Conservation (phyloP, 768 basidiomycete genomes). For the Collybia sp. region DNA sequence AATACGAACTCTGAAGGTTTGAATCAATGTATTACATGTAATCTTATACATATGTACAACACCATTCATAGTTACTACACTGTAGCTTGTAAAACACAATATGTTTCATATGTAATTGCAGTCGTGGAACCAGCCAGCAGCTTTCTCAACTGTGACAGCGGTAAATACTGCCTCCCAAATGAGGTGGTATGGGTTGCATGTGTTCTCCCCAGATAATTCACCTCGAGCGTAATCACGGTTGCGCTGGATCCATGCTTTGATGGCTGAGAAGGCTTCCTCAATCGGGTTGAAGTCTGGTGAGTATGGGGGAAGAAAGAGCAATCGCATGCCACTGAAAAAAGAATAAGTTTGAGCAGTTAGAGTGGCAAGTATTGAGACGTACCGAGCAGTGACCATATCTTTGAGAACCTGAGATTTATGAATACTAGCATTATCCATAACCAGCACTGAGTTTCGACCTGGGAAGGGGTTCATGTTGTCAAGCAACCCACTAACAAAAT, state of each 20-base stretch:
- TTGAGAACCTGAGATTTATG: slow-evolving; percentile 7
- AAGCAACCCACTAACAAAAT: slow-evolving; percentile 28
- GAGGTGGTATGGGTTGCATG: slow-evolving; percentile 15
- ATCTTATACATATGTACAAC: too few relatives aligned
- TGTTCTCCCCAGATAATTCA: slow-evolving; percentile 5
- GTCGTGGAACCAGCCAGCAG: neutral
- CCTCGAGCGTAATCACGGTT: slow-evolving; percentile 14
- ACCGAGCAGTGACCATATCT: slow-evolving; percentile 7
- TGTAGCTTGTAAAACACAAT: too few relatives aligned
- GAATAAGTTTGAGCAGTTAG: neutral
- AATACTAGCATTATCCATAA: slow-evolving; percentile 15
- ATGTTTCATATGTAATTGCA: too few relatives aligned
- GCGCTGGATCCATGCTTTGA: slow-evolving; percentile 15
- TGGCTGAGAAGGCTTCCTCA: slow-evolving; percentile 21
- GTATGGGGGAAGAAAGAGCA: slow-evolving; percentile 25
- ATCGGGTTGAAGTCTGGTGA: slow-evolving; percentile 28
- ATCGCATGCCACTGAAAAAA: slow-evolving; percentile 15
- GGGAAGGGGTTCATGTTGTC: slow-evolving; percentile 33
- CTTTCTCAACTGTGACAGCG: slow-evolving; percentile 17
- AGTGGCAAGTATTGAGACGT: neutral
- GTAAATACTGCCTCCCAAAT: slow-evolving; percentile 19
- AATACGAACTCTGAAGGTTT: too few relatives aligned
- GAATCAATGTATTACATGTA: too few relatives aligned
- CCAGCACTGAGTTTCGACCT: slow-evolving; percentile 20
- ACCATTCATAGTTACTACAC: too few relatives aligned